Percentiles rank a stretch among this genome's conserved stretches.
These are phyloP conservation scores for Lumnitzera racemosa DNA, from an alignment of 345 rosid genomes.

Conservation along the genomic window DNA sequence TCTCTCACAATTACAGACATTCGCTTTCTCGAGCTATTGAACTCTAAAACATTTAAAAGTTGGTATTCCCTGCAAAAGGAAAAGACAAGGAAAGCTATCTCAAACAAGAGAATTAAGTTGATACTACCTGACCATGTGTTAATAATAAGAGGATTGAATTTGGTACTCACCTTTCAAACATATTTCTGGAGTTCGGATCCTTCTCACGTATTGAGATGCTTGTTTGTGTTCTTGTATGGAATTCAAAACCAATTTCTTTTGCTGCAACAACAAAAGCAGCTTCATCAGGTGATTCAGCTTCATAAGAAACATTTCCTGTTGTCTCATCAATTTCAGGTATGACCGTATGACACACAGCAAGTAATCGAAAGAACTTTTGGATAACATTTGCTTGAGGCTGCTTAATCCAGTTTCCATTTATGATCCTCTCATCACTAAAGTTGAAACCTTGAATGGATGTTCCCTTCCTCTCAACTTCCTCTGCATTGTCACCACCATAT, in stretches of 20 bases:
- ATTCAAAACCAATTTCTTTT: slow-evolving; percentile 80
- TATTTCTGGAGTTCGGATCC: slow-evolving; percentile 38
- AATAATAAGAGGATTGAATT: not conserved
- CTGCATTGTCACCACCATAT: slow-evolving; percentile 73
- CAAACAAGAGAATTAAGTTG: not conserved
- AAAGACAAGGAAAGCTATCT: not conserved
- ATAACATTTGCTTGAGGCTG: slow-evolving; percentile 47
- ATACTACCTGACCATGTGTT: not conserved
- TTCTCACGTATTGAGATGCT: slow-evolving; percentile 44
- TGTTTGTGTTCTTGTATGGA: slow-evolving; percentile 60
- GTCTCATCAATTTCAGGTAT: slow-evolving; percentile 75
- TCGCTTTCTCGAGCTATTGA: slow-evolving; percentile 71
- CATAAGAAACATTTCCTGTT: slow-evolving; percentile 48
- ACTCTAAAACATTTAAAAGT: slow-evolving; percentile 70
- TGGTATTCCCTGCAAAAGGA: slow-evolving; percentile 51
- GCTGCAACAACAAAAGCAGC: slow-evolving; percentile 95
- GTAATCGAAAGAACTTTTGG: slow-evolving; percentile 52
- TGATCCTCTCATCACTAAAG: slow-evolving; percentile 71
- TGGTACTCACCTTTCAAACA: slow-evolving; percentile 51
- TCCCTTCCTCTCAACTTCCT: slow-evolving; percentile 35
- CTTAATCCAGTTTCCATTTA: slow-evolving; percentile 71
- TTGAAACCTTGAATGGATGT: slow-evolving; percentile 63
- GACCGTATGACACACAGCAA: slow-evolving; percentile 84
- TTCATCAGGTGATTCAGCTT: slow-evolving; percentile 96
- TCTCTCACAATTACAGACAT: slow-evolving; percentile 86